Percentiles rank a stretch among this genome's conserved stretches.
Conservation (phyloP, 495 filamentous ascomycete genomes). For the Aspergillus saccharolyticus region DNA sequence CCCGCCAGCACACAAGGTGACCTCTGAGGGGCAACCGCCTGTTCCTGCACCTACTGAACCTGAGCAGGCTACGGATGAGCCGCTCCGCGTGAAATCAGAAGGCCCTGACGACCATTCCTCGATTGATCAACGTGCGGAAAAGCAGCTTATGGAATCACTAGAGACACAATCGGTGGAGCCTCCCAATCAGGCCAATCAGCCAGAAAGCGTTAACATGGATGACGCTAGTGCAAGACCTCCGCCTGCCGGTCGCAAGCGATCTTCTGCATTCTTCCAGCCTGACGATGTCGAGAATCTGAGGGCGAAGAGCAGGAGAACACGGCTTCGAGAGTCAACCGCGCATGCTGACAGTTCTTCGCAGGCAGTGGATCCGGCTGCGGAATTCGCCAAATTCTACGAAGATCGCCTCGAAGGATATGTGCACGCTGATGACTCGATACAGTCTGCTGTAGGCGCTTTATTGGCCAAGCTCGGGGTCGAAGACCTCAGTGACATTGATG, state of each 20-base stretch:
- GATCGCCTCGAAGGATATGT: constrained; percentile 63
- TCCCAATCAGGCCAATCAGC: constrained; percentile 17
- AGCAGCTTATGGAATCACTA: constrained; percentile 38
- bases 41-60: constrained; percentile 11
- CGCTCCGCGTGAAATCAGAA: constrained; percentile 14
- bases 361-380: constrained; percentile 52
- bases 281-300: constrained; percentile 56
- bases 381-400: constrained; percentile 65
- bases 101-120: constrained; percentile 32
- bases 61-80: constrained; percentile 9
- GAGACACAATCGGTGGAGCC: constrained; percentile 31
- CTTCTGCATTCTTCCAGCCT: constrained; percentile 45
- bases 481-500: constrained; percentile 38
- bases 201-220: constrained; percentile 23
- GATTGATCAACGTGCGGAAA: constrained; percentile 39
- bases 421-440: constrained; percentile 71
- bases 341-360: constrained; percentile 38
- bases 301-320: constrained; percentile 76
- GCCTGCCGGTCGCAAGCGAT: constrained; percentile 41
- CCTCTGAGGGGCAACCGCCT: constrained; percentile 13
- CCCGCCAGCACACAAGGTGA: constrained; percentile 11
- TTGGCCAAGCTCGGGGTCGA: constrained; percentile 63
- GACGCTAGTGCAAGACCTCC: constrained; percentile 31
- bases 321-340: constrained; percentile 66
- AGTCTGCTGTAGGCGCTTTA: constrained; percentile 60